Base-by-base conservation (phyloP, 805 yeast genomes). In the Brettanomyces bruxellensis region DNA sequence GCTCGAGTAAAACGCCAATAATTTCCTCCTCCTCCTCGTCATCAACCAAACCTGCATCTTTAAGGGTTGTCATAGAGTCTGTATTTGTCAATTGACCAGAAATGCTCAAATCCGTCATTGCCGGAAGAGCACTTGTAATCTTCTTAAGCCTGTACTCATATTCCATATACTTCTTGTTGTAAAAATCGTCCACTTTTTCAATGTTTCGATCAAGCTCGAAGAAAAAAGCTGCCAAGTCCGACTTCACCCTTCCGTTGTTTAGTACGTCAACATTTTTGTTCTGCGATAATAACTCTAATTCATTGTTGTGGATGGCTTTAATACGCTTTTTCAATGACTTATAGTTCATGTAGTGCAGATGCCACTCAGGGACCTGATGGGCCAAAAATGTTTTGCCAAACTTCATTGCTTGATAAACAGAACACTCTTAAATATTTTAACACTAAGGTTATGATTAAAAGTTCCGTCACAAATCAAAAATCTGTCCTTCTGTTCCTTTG, bases 361-460 rank as follows among this genome's bases (percentile, higher is more conserved):
- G 72, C 98, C 98, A 91, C 65, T 89, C 96, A 3, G 97, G 97
- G 47, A 90, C 88, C 70, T 89, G 95, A 65, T 91, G 95, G 42
- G 85, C 72, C 32, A 79, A 67, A 53, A 86, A 71, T 28, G 87
- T 83, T 63, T 86, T 86, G 25, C 91, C 95, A 61, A 86, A 86
- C 71, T 84, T 84, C 91, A 84, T 84, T 28, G 7, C 7, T 7
- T 28, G 32, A 28, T 28, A 28, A 7, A 7, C 11, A 6, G 11
- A 28, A 28, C 3, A 9, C 7, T 28, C 9, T 6, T 3, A 28
- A 28, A 9, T 7, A 28, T 1, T 28, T 9, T 9, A 28, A 28
- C 11, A 1, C 32, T 28, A 28, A 28, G 7, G 18, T 2, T 18
- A 18, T 18, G 18, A 28, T 28, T 7, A 9, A 28, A 28, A 9